Evolutionary conservation across 1,284 basidiomycete species (phyloP), one percentile per base, ranked within the genome.

Genomic region (Cryptococcus sp.): DNA sequence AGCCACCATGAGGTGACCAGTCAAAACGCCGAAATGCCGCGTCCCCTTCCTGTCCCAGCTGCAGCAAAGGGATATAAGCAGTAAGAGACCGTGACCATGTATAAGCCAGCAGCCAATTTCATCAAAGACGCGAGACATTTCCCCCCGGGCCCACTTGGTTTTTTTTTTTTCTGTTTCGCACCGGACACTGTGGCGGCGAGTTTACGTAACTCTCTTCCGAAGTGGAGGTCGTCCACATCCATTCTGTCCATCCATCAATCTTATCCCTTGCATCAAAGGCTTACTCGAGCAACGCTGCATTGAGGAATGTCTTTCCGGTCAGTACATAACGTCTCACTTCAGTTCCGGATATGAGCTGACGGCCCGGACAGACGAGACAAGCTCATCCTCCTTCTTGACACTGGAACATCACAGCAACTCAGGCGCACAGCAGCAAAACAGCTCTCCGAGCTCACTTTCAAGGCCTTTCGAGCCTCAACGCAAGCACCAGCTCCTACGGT

Each of bases 341-440:
- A 13, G 2, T 35, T 35, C 2, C 13, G 25, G 25, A 25, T 3
- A 25, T 25, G 6, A 10, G 30, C 30, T 35, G 8, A 35, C 30
- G 8, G 30, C 4, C 13, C 7, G 30, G 13, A 7, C 25, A 78
- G 77, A 52, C 70, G 73, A 49, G 77, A 78, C 59, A 78, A 78
- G 45, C 73, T 80, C 57, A 71, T 80, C 60, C 65, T 77, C 7
- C 73, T 80, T 4, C 69, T 80, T 20, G 76, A 79, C 45, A 76
- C 76, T 3, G 79, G 79, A 8, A 77, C 79, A 1, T 78, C 78
- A 1, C 58, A 67, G 0, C 70, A 72, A 43, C 70, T 80, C 19
- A 65, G 78, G 20, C 69, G 72, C 11, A 80, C 79, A 23, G 78
- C 78, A 1, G 77, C 78, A 15, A 75, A 72, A 47, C 79, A 80